Evolutionary conservation across 1,139 yeast species (phyloP), one percentile per base, ranked within the genome.

Genomic region (Suhomyces guaymorum): DNA sequence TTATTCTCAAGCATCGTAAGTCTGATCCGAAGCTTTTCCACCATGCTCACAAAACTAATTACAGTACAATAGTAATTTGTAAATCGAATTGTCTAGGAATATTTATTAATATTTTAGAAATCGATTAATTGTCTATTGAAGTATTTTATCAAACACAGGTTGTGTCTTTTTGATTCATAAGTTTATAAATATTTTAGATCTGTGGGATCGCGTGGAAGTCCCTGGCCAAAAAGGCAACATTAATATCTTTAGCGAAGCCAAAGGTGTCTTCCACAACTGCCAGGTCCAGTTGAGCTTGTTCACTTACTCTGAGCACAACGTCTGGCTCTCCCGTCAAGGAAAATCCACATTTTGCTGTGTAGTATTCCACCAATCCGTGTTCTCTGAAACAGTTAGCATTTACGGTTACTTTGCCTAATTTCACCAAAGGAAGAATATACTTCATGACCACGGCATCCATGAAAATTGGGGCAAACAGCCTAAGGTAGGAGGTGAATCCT

Each of bases 401-500:
- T 14, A 30, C 12, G 4, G 13, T 24, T 7, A 20, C 15, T 16
- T 19, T 13, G 5, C 17, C 23, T 3, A 9, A 10, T 7, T 25
- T 20, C 7, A 8, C 12, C 3, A 10, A 21, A 7, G 28, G 20
- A 18, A 30, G n/a, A n/a, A 30, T 19, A 15, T 14, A 15, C 6
- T 24, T 15, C 10, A n/a, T 24, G 6, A 24, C 17, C 10, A 18
- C 24, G 10, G 21, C 15, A 20, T 30, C 33, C 4, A 30, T 24
- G 7, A 30, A 30, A 3, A 14, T 15, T 6, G 33, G 28, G 7
- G 27, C 33, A 7, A 30, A 10, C 10, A 15, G 16, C 11, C 25
- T 15, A 9, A 30, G 28, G 25, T 14, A 30, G 4, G 33, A 30
- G 2, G 33, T 30, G 16, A 30, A 24, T 4, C 28, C 33, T 4